Evolutionary conservation across 768 basidiomycete species (phyloP), one percentile per base, ranked within the genome.

Genomic region (Serendipita indica): DNA sequence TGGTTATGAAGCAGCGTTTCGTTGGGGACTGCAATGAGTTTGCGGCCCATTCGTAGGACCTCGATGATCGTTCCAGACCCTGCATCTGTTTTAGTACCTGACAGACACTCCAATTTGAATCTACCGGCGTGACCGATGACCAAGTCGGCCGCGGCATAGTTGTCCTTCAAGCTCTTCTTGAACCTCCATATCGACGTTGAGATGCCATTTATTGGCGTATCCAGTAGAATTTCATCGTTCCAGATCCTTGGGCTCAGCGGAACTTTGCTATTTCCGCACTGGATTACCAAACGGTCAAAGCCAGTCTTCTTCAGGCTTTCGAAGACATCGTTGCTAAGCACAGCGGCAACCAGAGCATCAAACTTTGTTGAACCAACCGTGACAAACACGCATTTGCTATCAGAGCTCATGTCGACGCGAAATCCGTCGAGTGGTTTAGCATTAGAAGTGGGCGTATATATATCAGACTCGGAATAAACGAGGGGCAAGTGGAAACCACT

Each of bases 31-130:
- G 88, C 85, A 62, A 99, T 83, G 63, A 99, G 73, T 4, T 80
- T 78, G 65, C 86, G 90, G 46, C 76, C 75, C 54, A 79, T 72
- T 32, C 91, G 75, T 49, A 97, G 73, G 7, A 83, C 89, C 43
- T 94, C 89, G 30, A 98, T 76, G 65, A 98, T 92, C 3, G 94
- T 96, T 10, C 94, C 94, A 20, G 94, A 86, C 57, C 94, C 94
- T 97, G 60, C 54, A 37, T 39, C 39, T 25, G 33, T 30, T 33
- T n/a, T 13, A 37, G 59, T 22, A 30, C 28, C 33, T 2, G 30
- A 39, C 52, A 22, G 43, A 32, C 18, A 39, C 25, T 2, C 10
- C 22, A 7, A 35, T 7, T 3, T 27, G 6, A 62, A 34, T 13
- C 7, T 67, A 91, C 94, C 94, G 67, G 91, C 94, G 75, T 98